Evolutionary conservation across 805 yeast genomes (phyloP).

Genomic region (Metschnikowia gruessii): DNA sequence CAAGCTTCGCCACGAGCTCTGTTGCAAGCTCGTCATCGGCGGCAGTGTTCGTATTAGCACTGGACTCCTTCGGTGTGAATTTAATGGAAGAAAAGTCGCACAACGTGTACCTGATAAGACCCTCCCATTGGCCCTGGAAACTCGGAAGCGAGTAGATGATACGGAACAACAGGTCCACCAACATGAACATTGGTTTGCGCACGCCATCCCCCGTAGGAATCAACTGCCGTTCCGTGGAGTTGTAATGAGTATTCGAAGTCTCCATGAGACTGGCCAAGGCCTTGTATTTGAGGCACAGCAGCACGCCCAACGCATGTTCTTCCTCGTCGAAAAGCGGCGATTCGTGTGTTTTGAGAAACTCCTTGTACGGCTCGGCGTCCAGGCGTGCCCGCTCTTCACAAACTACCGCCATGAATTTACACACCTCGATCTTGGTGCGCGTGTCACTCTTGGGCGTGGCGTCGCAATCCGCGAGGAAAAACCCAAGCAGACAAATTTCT

Average conservation of each 20-base stretch:
- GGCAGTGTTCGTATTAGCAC: slow-evolving; percentile 12
- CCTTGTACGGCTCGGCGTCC: slow-evolving; percentile 32
- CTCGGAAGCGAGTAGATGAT: slow-evolving; percentile 32
- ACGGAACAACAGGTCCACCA: slow-evolving; percentile 26
- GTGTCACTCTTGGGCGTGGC: slow-evolving; percentile 9
- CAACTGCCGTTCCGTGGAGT: slow-evolving; percentile 1
- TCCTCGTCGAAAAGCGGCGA: slow-evolving; percentile 26
- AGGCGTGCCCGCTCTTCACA: slow-evolving; percentile 41
- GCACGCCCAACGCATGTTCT: slow-evolving; percentile 20
- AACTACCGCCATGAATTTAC: slow-evolving; percentile 50
- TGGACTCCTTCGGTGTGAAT: slow-evolving; percentile 17
- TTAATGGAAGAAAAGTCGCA: slow-evolving; percentile 43
- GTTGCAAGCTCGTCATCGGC: slow-evolving; percentile 23
- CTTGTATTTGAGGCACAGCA: slow-evolving; percentile 23
- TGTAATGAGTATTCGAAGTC: slow-evolving; percentile 12
- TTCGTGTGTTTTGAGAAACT: slow-evolving; percentile 29
- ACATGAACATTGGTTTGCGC: slow-evolving; percentile 2
- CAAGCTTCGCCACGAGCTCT: slow-evolving; percentile 30
- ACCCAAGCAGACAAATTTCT: slow-evolving; percentile 23
- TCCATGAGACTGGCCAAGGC: slow-evolving; percentile 17
- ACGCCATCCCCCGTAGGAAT: background rate
- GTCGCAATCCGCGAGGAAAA: slow-evolving; percentile 11
- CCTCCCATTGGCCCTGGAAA: slow-evolving; percentile 36
- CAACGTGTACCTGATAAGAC: slow-evolving; percentile 39
- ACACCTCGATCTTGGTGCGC: slow-evolving; percentile 45